Conservation (phyloP, 768 basidiomycete genomes). For the Mycena crocata region DNA sequence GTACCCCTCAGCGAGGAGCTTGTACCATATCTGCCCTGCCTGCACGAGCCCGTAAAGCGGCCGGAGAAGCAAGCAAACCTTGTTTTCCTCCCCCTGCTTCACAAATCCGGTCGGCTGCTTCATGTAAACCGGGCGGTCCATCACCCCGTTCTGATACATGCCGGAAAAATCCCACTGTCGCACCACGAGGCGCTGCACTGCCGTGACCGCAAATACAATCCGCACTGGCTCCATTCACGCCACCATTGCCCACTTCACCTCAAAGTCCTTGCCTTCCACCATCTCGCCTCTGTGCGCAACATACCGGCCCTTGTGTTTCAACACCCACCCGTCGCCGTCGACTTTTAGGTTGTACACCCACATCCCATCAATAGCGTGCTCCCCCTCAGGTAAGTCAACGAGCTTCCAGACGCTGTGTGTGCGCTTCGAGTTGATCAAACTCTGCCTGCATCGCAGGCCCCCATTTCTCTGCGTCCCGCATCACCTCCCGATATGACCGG, state of each 20-base stretch:
- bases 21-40: conserved; percentile 21
- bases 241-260: conserved; percentile 24
- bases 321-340: conserved; percentile 45
- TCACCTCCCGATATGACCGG: conserved; percentile 13
- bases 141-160: conserved; percentile 15
- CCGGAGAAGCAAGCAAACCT: conserved; percentile 18
- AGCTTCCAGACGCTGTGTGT: conserved; percentile 17
- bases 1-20: conserved; percentile 5
- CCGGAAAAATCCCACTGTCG: conserved; percentile 19
- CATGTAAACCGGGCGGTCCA: conserved; percentile 21
- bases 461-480: conserved; percentile 16
- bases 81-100: conserved; percentile 26
- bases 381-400: conserved; percentile 15
- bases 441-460: conserved; percentile 16
- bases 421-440: conserved; percentile 12
- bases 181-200: not conserved
- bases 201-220: conserved; percentile 24
- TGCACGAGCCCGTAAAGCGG: conserved; percentile 17
- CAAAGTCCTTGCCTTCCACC: conserved; percentile 12
- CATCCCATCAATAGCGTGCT: conserved; percentile 34
- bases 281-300: conserved; percentile 38
- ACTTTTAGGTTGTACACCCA: conserved; percentile 55
- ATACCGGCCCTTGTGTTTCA: conserved; percentile 53
- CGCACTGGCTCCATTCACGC: conserved; percentile 24
- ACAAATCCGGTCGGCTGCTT: conserved; percentile 9